These are phyloP conservation scores for Cytospora leucostoma DNA, from an alignment of 2,329 filamentous ascomycete genomes.

Conservation along the genomic window DNA sequence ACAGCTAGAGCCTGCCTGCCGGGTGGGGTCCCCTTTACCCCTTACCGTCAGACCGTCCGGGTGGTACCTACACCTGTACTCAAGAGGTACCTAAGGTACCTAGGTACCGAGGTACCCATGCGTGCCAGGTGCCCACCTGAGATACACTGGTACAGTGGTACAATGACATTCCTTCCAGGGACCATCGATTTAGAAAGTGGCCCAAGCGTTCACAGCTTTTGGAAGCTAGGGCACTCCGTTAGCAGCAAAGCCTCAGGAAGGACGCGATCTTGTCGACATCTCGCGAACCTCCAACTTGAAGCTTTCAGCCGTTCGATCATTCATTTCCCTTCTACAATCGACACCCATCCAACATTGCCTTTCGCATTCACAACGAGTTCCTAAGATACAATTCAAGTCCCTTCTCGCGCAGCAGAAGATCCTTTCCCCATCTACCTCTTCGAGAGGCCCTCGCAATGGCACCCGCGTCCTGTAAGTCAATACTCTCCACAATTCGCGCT, in stretches of 20 bases:
- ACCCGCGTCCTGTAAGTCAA: conserved; percentile 25
- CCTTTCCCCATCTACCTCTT: not conserved
- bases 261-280: not conserved
- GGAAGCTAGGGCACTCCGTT: not conserved
- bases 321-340: not conserved
- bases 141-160: no score
- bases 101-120: not conserved
- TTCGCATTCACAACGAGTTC: not conserved
- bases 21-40: not conserved
- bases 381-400: not conserved
- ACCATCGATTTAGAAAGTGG: not conserved
- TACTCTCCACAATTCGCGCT: conserved; percentile 27
- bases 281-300: not conserved
- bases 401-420: not conserved
- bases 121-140: no score
- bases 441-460: conserved; percentile 21
- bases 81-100: no score
- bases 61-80: not conserved
- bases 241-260: not conserved
- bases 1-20: conserved; percentile 2
- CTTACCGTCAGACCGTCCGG: not conserved
- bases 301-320: not conserved
- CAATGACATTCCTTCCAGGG: not conserved
- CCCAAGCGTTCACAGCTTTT: not conserved
- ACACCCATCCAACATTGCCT: not conserved